Evolutionary conservation across 148 eudicot genomes (phyloP).

Genomic region (Mesembryanthemum crystallinum): DNA sequence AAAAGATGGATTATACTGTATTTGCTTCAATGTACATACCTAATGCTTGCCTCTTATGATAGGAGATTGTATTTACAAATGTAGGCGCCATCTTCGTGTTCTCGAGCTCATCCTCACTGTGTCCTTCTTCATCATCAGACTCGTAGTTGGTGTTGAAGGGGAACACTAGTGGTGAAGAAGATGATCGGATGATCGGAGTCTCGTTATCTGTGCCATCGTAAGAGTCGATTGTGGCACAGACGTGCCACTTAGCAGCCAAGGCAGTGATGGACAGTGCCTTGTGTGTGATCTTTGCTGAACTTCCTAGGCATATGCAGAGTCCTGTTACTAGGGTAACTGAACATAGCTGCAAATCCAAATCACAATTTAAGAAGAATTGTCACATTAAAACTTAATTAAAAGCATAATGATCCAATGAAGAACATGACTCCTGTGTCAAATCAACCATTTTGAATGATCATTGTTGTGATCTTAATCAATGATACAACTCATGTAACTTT

Average conservation of each 20-base stretch:
- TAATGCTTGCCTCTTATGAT: conserved; percentile 85
- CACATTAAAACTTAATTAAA: background rate
- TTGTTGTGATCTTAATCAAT: too few relatives aligned
- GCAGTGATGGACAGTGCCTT: conserved; percentile 72
- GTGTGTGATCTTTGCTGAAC: conserved; percentile 85
- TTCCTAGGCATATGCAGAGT: conserved; percentile 73
- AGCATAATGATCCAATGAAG: too few relatives aligned
- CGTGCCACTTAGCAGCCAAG: conserved; percentile 83
- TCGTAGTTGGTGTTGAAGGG: conserved; percentile 29
- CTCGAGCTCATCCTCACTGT: conserved; percentile 73
- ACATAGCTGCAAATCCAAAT: conserved; percentile 46
- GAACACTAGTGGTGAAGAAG: conserved; percentile 21
- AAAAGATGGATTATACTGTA: too few relatives aligned
- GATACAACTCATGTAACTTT: too few relatives aligned
- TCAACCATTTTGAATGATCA: too few relatives aligned
- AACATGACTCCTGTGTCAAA: too few relatives aligned
- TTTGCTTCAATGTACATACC: conserved; percentile 30
- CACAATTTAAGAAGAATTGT: background rate
- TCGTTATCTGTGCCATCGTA: conserved; percentile 44
- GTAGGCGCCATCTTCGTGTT: conserved; percentile 70
- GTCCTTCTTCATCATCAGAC: conserved; percentile 63
- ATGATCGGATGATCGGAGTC: conserved; percentile 31
- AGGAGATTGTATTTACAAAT: conserved; percentile 57
- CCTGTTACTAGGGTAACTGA: conserved; percentile 73
- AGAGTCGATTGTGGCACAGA: conserved; percentile 60